Conservation (phyloP, 1,139 yeast genomes). For the Kodamaea alishanica region DNA sequence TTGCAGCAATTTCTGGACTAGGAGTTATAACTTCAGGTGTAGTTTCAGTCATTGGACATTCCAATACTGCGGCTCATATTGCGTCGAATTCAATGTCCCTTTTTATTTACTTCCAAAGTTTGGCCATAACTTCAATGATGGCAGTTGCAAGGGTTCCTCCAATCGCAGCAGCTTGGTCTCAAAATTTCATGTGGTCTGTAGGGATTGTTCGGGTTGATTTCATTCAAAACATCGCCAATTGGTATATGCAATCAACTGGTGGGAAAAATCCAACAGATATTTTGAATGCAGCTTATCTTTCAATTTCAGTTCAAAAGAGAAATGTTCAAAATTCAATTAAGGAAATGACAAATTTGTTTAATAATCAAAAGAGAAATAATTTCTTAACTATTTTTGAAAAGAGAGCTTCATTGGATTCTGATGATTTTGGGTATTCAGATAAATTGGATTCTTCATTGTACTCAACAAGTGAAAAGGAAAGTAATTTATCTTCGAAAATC, state of each 20-base stretch:
- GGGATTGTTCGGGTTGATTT: slow-evolving; percentile 80
- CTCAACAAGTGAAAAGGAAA: slow-evolving; percentile 68
- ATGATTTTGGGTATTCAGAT: slow-evolving; percentile 47
- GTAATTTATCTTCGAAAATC: slow-evolving; percentile 55
- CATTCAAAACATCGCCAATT: slow-evolving; percentile 81
- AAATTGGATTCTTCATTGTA: slow-evolving; percentile 51
- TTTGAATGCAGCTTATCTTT: slow-evolving; percentile 49
- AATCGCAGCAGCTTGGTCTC: slow-evolving; percentile 97
- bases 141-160: slow-evolving; percentile 93
- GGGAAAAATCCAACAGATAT: slow-evolving; percentile 76
- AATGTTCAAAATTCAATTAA: slow-evolving; percentile 24
- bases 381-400: slow-evolving; percentile 21
- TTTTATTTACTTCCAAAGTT: slow-evolving; percentile 88
- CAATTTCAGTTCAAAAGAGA: slow-evolving; percentile 77
- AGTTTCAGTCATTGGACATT: slow-evolving; percentile 82
- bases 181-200: slow-evolving; percentile 94
- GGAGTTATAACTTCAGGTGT: slow-evolving; percentile 87
- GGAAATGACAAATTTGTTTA: slow-evolving; percentile 18
- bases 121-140: slow-evolving; percentile 94
- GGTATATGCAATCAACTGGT: slow-evolving; percentile 98
- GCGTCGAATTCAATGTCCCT: slow-evolving; percentile 92
- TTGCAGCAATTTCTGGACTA: slow-evolving; percentile 85
- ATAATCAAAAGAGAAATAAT: slow-evolving; percentile 17
- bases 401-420: slow-evolving; percentile 34
- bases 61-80: slow-evolving; percentile 93